These are phyloP conservation scores for Carallia pectinifolia DNA, from an alignment of 345 rosid species.

Conservation along the genomic window DNA sequence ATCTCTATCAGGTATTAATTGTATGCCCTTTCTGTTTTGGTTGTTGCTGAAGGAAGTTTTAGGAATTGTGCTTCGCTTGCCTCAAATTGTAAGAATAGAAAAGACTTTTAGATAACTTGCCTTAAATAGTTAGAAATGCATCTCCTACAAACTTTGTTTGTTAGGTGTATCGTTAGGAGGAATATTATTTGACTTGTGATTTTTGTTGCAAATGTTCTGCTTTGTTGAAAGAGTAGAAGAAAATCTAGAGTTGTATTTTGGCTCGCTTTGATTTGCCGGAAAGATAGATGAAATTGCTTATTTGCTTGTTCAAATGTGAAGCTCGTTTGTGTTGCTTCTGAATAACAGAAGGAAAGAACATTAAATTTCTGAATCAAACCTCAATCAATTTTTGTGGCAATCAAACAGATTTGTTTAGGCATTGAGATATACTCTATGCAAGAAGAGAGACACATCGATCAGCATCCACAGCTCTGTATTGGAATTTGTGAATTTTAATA, in stretches of 20 bases:
- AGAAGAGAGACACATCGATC: too few species aligned
- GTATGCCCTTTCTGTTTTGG: conserved; percentile 21
- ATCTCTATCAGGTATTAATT: conserved; percentile 64
- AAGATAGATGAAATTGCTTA: not conserved
- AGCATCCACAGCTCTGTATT: too few species aligned
- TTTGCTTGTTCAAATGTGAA: not conserved
- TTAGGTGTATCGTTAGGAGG: not conserved
- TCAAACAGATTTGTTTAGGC: too few species aligned
- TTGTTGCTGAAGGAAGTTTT: conserved; percentile 6
- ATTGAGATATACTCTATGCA: too few species aligned
- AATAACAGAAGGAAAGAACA: too few species aligned
- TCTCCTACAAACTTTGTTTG: too few species aligned
- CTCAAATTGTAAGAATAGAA: not conserved
- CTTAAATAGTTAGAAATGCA: too few species aligned
- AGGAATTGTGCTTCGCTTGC: not conserved
- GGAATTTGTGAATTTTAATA: too few species aligned
- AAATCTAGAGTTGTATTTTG: not conserved
- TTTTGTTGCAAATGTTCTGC: conserved; percentile 19
- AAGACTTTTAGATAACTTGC: too few species aligned
- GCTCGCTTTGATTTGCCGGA: not conserved
- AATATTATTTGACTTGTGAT: not conserved
- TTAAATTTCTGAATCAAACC: too few species aligned
- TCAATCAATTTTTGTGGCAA: too few species aligned
- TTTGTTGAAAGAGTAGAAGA: conserved; percentile 17
- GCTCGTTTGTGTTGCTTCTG: too few species aligned